Conservation (phyloP, 2,329 filamentous ascomycete species). For the Paecilomyces fulvus region DNA sequence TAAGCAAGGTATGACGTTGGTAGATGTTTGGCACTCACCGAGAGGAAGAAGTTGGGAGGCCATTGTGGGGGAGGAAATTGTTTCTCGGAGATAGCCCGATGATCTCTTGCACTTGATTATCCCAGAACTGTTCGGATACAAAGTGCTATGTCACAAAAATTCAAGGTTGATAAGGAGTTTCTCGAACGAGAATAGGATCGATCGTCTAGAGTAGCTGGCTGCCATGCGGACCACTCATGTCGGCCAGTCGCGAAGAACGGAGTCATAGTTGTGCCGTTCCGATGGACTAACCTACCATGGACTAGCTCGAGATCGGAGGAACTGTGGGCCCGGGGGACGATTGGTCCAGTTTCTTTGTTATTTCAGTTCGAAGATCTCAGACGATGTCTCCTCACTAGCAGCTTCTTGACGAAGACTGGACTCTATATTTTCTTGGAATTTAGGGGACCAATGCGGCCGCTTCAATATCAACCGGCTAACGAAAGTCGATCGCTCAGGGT, state of each 20-base stretch:
- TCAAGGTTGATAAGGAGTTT: not conserved
- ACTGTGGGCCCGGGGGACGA: not conserved
- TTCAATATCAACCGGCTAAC: not conserved
- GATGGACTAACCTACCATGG: not conserved
- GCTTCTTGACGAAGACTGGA: not conserved
- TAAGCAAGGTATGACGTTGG: not conserved
- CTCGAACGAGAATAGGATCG: not conserved
- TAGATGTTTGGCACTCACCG: conserved; percentile 40
- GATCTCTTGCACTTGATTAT: not conserved
- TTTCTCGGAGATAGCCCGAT: not conserved
- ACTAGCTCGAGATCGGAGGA: not conserved
- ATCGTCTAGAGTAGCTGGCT: not conserved
- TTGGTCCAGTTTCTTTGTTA: not conserved
- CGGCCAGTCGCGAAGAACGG: not conserved
- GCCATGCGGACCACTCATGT: not conserved
- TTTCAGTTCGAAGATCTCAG: not conserved
- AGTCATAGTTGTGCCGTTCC: not conserved
- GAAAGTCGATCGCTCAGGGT: not conserved
- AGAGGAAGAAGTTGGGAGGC: conserved; percentile 66
- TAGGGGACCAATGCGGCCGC: not conserved
- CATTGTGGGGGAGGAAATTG: conserved; percentile 39
- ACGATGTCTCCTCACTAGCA: not conserved
- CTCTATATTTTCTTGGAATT: not conserved
- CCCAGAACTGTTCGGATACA: not conserved
- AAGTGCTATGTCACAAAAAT: not conserved